A percentile compares a stretch with the other conserved stretches of the same genome.
These are phyloP conservation scores for Athelia psychrophila DNA, from an alignment of 1,284 basidiomycete genomes.

Conservation along the genomic window DNA sequence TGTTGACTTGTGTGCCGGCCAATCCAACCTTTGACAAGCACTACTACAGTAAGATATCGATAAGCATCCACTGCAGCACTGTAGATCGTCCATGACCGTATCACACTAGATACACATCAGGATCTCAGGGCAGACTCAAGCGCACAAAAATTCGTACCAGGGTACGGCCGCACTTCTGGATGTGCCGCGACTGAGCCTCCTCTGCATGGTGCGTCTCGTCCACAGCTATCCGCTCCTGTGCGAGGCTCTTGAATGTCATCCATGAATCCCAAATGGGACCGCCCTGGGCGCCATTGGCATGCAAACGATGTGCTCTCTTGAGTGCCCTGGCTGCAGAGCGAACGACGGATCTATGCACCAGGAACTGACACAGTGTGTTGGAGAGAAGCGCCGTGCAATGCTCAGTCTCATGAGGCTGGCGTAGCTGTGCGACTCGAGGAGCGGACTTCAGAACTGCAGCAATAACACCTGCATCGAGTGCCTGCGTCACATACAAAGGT, in stretches of 20 bases:
- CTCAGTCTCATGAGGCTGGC: too few relatives aligned
- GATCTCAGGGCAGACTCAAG: too few relatives aligned
- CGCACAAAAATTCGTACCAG: too few relatives aligned
- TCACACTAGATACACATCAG: too few relatives aligned
- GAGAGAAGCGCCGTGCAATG: neutral
- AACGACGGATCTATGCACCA: neutral
- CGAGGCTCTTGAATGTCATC: neutral
- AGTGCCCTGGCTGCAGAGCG: neutral
- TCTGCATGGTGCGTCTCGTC: too few relatives aligned
- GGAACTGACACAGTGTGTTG: neutral
- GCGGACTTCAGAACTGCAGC: neutral
- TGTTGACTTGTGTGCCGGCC: too few relatives aligned
- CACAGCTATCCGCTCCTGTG: neutral
- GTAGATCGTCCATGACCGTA: too few relatives aligned
- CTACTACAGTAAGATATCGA: too few relatives aligned
- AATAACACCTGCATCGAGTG: neutral
- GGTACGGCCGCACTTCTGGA: too few relatives aligned
- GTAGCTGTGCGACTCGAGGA: neutral
- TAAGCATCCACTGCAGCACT: too few relatives aligned
- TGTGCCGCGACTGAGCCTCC: too few relatives aligned
- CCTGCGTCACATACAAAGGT: neutral
- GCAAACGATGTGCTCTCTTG: neutral
- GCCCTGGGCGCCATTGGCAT: neutral
- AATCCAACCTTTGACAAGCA: too few relatives aligned
- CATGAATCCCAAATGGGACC: neutral